Conservation (phyloP, 768 basidiomycete genomes). For the Dacryopinax spathularia region DNA sequence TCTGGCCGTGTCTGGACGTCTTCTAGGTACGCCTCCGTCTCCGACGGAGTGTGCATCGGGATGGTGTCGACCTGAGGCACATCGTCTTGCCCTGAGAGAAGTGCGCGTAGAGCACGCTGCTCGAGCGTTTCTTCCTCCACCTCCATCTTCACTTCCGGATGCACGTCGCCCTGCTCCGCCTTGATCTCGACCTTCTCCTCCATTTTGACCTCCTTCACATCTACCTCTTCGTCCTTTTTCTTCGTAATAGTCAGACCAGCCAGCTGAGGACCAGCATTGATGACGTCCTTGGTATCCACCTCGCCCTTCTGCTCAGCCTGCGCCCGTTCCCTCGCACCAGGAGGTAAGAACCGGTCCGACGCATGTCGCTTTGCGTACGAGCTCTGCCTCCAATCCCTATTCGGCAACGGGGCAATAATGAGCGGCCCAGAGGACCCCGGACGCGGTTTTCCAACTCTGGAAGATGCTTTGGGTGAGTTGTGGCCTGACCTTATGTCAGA, state of each 20-base stretch:
- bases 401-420: constrained; percentile 73
- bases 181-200: constrained; percentile 16
- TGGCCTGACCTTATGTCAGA: constrained; percentile 30
- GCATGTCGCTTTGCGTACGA: constrained; percentile 39
- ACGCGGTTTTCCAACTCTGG: constrained; percentile 8
- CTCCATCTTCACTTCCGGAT: constrained; percentile 21
- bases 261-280: constrained; percentile 61
- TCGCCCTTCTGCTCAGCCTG: constrained; percentile 56
- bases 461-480: constrained; percentile 56
- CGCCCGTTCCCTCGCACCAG: constrained; percentile 36
- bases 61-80: constrained; percentile 45
- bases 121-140: constrained; percentile 52
- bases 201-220: constrained; percentile 24
- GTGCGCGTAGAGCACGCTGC: constrained; percentile 61
- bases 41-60: constrained; percentile 31
- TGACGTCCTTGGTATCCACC: constrained; percentile 62
- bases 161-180: constrained; percentile 15
- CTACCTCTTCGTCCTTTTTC: constrained; percentile 17
- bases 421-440: constrained; percentile 33
- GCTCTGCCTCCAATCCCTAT: constrained; percentile 84
- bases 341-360: constrained; percentile 48
- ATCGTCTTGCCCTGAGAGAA: constrained; percentile 41
- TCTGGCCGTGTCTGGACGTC: constrained; percentile 74
- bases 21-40: constrained; percentile 70
- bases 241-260: constrained; percentile 49